Conservation (phyloP, 2,329 filamentous ascomycete genomes). For the Aspergillus transmontanensis region DNA sequence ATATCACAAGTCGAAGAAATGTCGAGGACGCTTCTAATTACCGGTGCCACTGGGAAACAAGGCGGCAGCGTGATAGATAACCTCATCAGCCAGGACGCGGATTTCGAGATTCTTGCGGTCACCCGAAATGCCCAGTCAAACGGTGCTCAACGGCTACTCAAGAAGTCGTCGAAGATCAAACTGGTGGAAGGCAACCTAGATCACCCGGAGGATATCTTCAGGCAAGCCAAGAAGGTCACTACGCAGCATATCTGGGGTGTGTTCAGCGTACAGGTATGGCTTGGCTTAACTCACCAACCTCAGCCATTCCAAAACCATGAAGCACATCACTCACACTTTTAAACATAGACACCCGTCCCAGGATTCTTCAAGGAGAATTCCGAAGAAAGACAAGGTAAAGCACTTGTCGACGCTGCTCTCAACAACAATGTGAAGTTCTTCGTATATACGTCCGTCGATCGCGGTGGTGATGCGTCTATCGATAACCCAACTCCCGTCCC, state of each 20-base stretch:
- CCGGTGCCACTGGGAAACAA: slow-evolving; percentile 48
- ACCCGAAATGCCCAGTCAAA: slow-evolving; percentile 59
- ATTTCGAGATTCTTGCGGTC: slow-evolving; percentile 59
- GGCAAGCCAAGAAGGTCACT: slow-evolving; percentile 41
- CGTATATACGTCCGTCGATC: slow-evolving; percentile 66
- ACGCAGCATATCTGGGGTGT: slow-evolving; percentile 58
- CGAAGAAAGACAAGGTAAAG: slow-evolving; percentile 60
- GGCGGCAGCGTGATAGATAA: slow-evolving; percentile 39
- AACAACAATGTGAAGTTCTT: slow-evolving; percentile 60
- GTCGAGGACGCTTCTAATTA: slow-evolving; percentile 28
- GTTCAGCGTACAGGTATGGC: slow-evolving; percentile 60
- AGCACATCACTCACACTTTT: too few relatives aligned
- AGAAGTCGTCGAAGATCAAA: slow-evolving; percentile 52
- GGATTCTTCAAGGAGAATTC: not conserved
- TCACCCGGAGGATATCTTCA: slow-evolving; percentile 54
- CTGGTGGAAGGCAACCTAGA: slow-evolving; percentile 62
- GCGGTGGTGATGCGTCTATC: slow-evolving; percentile 58
- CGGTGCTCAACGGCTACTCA: slow-evolving; percentile 52
- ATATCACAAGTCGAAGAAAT: not conserved
- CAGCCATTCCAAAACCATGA: too few relatives aligned
- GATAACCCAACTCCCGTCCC: slow-evolving; percentile 59
- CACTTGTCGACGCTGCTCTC: slow-evolving; percentile 60
- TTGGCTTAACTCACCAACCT: not conserved
- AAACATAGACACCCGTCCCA: not conserved
- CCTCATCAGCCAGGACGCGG: slow-evolving; percentile 30